These are phyloP conservation scores for Akanthomyces dipterigenus DNA, from an alignment of 2,329 filamentous ascomycete species.

Conservation along the genomic window DNA sequence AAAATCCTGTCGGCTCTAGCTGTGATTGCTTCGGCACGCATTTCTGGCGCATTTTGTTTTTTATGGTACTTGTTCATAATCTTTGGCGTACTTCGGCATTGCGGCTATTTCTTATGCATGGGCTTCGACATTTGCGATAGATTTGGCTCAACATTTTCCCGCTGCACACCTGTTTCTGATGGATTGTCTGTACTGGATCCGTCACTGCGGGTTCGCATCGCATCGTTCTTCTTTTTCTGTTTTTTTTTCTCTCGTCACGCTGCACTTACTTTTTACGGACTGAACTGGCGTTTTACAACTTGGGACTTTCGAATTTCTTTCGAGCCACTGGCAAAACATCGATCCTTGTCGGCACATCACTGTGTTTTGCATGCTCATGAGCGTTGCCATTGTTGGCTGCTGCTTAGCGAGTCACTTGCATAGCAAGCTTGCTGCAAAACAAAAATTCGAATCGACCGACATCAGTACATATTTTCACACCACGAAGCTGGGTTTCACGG, in stretches of 20 bases:
- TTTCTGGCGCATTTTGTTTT: slow-evolving; percentile 3
- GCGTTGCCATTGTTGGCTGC: neutral
- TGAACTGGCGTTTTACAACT: slow-evolving; percentile 3
- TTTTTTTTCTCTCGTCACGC: neutral
- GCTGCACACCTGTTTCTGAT: neutral
- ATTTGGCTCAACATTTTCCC: slow-evolving; percentile 6
- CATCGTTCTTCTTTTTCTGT: neutral
- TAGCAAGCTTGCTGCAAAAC: neutral
- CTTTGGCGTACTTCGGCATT: slow-evolving; percentile 22
- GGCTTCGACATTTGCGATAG: slow-evolving; percentile 12
- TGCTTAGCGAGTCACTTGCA: neutral
- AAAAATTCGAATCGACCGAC: neutral
- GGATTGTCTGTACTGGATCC: neutral
- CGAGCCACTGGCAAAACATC: neutral
- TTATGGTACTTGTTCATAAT: slow-evolving; percentile 27
- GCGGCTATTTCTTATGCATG: slow-evolving; percentile 17
- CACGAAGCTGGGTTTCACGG: neutral
- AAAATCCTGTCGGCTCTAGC: neutral
- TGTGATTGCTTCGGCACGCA: neutral
- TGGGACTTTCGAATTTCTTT: neutral
- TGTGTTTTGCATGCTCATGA: neutral
- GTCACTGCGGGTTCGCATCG: neutral
- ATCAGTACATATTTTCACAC: slow-evolving; percentile 7
- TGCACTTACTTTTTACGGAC: neutral
- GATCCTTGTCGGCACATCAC: neutral